These are phyloP conservation scores for Avena atlantica DNA, from an alignment of 176 grass and related monocot species.

Conservation along the genomic window DNA sequence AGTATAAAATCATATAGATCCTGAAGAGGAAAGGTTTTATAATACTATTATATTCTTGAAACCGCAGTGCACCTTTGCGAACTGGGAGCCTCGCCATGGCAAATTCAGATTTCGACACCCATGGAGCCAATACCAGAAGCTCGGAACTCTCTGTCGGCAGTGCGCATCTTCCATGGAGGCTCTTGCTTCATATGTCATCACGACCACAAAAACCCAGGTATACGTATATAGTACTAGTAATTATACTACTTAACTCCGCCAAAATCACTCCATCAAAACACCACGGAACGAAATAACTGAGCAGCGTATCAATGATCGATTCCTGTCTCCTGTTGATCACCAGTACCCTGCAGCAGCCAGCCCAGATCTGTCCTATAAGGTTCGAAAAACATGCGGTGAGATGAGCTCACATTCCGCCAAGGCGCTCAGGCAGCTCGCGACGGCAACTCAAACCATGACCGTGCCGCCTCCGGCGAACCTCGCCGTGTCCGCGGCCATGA, in stretches of 20 bases:
- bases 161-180: slow-evolving; percentile 85
- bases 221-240: too few species aligned
- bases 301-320: not conserved
- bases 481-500: slow-evolving; percentile 50
- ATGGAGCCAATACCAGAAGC: slow-evolving; percentile 75
- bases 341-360: slow-evolving; percentile 50
- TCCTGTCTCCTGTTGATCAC: not conserved
- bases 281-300: not conserved
- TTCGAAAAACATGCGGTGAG: slow-evolving; percentile 55
- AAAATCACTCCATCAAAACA: not conserved
- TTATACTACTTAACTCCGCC: not conserved
- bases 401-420: slow-evolving; percentile 71
- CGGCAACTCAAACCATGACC: slow-evolving; percentile 55
- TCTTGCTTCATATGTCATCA: slow-evolving; percentile 64
- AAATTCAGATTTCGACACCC: slow-evolving; percentile 75
- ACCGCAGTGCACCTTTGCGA: slow-evolving; percentile 73
- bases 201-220: slow-evolving; percentile 41
- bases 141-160: slow-evolving; percentile 68
- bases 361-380: slow-evolving; percentile 39
- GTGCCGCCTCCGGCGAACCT: slow-evolving; percentile 22
- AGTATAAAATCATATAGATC: not conserved
- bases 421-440: slow-evolving; percentile 57
- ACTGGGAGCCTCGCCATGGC: slow-evolving; percentile 82
- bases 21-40: too few species aligned
- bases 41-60: not conserved